Evolutionary conservation across 352 stramenopile genomes (phyloP).

Genomic region (Pelagophyceae sp.): DNA sequence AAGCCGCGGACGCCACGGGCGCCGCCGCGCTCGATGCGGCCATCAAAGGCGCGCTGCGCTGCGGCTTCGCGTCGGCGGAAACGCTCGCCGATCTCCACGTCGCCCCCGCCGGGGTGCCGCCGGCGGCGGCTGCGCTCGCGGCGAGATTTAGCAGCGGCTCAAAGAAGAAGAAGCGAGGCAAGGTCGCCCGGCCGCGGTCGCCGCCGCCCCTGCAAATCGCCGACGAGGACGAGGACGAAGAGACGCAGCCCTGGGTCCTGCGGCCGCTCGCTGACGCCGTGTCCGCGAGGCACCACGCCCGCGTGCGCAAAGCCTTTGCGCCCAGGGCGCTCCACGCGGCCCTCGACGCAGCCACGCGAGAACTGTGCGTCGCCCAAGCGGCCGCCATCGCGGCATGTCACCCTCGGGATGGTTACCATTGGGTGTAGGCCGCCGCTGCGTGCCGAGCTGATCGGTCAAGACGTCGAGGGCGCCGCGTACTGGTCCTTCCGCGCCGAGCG

Average conservation of each 20-base stretch:
- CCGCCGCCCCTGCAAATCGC: too few species aligned
- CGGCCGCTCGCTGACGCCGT: background rate
- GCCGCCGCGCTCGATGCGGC: too few species aligned
- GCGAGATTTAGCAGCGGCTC: too few species aligned
- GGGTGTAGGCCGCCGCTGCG: background rate
- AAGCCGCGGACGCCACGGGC: too few species aligned
- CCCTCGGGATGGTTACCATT: background rate
- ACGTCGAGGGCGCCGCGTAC: background rate
- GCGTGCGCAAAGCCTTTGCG: background rate
- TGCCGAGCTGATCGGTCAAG: background rate
- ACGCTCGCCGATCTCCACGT: background rate
- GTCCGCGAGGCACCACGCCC: background rate
- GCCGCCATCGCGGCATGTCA: background rate
- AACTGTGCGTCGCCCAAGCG: background rate
- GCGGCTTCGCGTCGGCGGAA: too few species aligned
- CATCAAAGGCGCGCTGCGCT: too few species aligned
- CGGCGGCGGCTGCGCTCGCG: too few species aligned
- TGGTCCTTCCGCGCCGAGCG: constrained; percentile 14
- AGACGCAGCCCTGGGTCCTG: background rate
- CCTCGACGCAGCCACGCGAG: background rate
- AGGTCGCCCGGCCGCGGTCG: background rate
- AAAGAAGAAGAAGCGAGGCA: too few species aligned
- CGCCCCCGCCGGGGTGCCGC: too few species aligned
- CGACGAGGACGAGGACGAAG: background rate
- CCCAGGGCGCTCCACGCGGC: too few species aligned